Base-by-base conservation (phyloP, 2,329 filamentous ascomycete species). In the Colletotrichum eremochloae region DNA sequence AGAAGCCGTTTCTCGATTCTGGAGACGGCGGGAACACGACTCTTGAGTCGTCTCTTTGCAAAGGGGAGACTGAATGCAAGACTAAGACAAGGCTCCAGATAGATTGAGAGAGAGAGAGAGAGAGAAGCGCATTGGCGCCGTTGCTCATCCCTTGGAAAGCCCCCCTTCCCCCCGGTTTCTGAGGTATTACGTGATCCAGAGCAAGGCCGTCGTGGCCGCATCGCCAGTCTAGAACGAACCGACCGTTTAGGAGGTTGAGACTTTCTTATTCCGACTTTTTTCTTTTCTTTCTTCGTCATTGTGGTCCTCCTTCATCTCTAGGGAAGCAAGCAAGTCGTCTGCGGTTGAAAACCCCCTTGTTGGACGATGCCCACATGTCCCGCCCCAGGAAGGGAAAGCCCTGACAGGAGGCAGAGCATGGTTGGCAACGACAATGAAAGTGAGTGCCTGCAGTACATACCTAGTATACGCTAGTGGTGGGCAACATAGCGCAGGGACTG, bases 361-460 rank as follows among this genome's bases (percentile, higher is more conserved):
- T 52, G 60, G 31, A 52, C n/a, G 63, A 61, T 46, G 57, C 31
- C 40, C 48, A 63, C 55, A 46, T 70, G 63, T 46, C 14, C 31
- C 50, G 20, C 46, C 46, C 38, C 55, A 5, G 42, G 29, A 33
- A 48, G 48, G 46, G 38, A 29, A 42, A n/a, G 63, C 56, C 56
- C 68, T 68, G 63, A 68, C 67, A 58, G 62, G 29, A 70, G 58
- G 58, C 24, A 56, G 60, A 24, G 56, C 20, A n/a, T 31, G 50
- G 52, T 44, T 20, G 52, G 31, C n/a, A 33, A 38, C 44, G 38
- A 20, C 44, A 46, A 46, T 46, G 18, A 46, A 18, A 46, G 18
- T 46, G 18, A 2, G 14, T 44, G 15, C 42, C 2, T 5, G 24
- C 24, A 24, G 24, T 24, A 24, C 24, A 24, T 24, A 24, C 24